Percentiles rank a stretch among this genome's conserved stretches.
phyloP scores from a whole-genome alignment of 805 yeast species.

The Yamadazyma nakazawae region DNA sequence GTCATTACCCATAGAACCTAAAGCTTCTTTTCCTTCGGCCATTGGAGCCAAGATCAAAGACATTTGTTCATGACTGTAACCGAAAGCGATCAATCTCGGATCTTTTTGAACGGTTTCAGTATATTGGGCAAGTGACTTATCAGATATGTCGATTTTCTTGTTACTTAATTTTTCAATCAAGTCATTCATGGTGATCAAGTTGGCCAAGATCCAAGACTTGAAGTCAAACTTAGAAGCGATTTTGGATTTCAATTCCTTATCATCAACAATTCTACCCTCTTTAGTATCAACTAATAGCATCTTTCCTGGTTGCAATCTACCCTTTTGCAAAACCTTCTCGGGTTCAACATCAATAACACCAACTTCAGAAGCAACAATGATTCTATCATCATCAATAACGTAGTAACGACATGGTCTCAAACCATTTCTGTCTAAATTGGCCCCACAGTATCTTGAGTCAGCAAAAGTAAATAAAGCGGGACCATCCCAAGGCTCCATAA shows the following conservation, averaged over 20 bases:
- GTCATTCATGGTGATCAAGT: constrained; percentile 80
- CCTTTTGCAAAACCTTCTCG: constrained; percentile 79
- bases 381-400: constrained; percentile 89
- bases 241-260: constrained; percentile 75
- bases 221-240: constrained; percentile 86
- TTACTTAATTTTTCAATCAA: constrained; percentile 56
- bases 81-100: constrained; percentile 80
- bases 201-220: constrained; percentile 88
- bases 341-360: constrained; percentile 93
- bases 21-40: constrained; percentile 94
- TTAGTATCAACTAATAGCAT: constrained; percentile 93
- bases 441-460: constrained; percentile 98
- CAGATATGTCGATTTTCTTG: constrained; percentile 27
- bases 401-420: constrained; percentile 97
- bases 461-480: constrained; percentile 96
- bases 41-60: constrained; percentile 83
- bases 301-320: constrained; percentile 93
- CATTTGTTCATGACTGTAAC: constrained; percentile 93
- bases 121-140: constrained; percentile 12
- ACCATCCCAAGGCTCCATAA: constrained; percentile 99
- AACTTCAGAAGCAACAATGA: constrained; percentile 97
- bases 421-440: constrained; percentile 95
- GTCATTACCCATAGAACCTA: constrained; percentile 99
- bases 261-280: constrained; percentile 90
- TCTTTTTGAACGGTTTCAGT: constrained; percentile 65